Conservation (phyloP, 345 rosid species). For the Microcos paniculata region DNA sequence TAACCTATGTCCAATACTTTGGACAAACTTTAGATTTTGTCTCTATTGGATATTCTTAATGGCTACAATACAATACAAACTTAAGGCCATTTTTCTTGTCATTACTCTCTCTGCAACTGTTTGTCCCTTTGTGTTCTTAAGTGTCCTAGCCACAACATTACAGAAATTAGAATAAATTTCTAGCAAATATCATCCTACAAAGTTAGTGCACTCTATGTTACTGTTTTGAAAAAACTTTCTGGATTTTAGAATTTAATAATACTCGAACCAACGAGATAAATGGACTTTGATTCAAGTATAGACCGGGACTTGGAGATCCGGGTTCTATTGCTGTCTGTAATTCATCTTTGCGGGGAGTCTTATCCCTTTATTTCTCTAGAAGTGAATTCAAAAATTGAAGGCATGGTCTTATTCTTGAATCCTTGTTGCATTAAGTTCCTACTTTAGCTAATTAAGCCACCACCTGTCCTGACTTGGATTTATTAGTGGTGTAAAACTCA, state of each 20-base stretch:
- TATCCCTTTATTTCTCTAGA: too few species aligned
- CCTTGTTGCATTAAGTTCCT: too few species aligned
- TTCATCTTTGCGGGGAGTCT: background rate
- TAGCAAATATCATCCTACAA: background rate
- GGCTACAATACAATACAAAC: conserved; percentile 2
- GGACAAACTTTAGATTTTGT: background rate
- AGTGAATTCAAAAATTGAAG: too few species aligned
- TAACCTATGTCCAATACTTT: conserved; percentile 3
- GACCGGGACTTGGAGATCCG: too few species aligned
- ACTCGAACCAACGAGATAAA: too few species aligned
- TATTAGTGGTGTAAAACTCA: background rate
- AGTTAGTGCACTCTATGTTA: background rate
- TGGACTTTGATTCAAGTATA: too few species aligned
- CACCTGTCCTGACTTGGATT: too few species aligned
- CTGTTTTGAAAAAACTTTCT: background rate
- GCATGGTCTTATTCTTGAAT: too few species aligned
- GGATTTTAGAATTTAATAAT: background rate
- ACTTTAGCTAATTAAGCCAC: too few species aligned
- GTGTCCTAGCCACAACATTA: background rate
- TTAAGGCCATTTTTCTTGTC: background rate
- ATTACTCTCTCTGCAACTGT: background rate
- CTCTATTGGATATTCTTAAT: background rate
- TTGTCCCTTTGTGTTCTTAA: background rate
- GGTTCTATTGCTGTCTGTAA: background rate
- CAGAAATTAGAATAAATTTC: background rate